A percentile compares a stretch with the other conserved stretches of the same genome.
phyloP scores from a whole-genome alignment of 805 yeast species.

The Cyberlindnera suaveolens region DNA sequence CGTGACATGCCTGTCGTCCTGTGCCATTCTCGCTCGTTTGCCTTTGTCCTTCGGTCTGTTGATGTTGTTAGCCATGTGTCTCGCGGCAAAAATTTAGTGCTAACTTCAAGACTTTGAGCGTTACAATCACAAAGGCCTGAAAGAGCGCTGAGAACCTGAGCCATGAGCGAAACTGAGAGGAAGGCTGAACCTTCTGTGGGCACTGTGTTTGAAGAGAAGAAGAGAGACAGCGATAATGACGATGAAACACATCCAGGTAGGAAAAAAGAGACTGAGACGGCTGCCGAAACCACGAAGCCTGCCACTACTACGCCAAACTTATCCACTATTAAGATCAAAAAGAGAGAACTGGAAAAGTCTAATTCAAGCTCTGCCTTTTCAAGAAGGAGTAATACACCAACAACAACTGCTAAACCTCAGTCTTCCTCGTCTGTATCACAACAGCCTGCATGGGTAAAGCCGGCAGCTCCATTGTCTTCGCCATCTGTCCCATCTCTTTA shows the following conservation, averaged over 20 bases:
- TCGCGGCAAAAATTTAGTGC: no score
- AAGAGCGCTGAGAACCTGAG: no score
- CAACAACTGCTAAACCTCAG: background rate
- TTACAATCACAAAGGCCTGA: no score
- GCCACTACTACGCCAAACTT: background rate
- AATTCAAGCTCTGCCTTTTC: background rate
- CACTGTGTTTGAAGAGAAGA: background rate
- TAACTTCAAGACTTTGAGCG: no score
- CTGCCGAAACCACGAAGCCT: background rate
- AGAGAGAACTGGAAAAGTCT: slow-evolving; percentile 7
- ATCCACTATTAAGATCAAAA: slow-evolving; percentile 9
- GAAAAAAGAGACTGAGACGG: background rate
- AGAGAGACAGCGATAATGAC: background rate
- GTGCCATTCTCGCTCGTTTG: background rate
- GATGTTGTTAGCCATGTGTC: no score
- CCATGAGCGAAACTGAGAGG: background rate
- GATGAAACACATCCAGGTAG: background rate
- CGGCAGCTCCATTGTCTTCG: background rate
- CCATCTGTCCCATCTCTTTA: background rate
- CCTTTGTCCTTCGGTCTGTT: background rate
- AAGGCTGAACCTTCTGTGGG: background rate
- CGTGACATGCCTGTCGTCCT: slow-evolving; percentile 10
- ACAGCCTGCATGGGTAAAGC: background rate
- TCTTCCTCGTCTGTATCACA: slow-evolving; percentile 7
- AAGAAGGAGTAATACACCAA: background rate